Percentiles rank a stretch among this genome's conserved stretches.
These are phyloP conservation scores for Bryum argenteum DNA, from an alignment of 225 moss, liverwort and hornwort species.

Conservation along the genomic window DNA sequence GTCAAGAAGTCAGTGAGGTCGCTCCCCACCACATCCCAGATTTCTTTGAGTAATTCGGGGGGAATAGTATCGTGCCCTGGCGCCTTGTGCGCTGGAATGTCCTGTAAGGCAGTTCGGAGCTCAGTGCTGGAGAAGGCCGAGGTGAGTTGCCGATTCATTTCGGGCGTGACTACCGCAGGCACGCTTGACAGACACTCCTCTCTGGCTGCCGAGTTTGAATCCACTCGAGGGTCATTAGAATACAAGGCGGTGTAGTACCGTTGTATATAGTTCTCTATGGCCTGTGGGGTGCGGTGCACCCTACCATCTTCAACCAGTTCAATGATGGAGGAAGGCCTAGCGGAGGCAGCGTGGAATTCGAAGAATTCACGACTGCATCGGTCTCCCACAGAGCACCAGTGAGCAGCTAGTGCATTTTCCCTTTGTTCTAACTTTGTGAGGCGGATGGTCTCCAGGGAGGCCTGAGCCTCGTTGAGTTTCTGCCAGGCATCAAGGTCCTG, in stretches of 20 bases:
- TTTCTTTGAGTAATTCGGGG: background rate
- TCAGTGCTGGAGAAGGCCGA: background rate
- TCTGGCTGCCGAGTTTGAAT: background rate
- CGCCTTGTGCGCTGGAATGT: background rate
- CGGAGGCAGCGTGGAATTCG: no score
- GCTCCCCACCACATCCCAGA: background rate
- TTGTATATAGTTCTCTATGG: background rate
- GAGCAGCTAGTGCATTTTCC: no score
- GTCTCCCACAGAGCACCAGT: no score
- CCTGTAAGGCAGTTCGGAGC: background rate
- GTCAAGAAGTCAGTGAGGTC: background rate
- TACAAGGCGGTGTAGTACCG: background rate
- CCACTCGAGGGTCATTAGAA: background rate
- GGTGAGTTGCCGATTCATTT: background rate
- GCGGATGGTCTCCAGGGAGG: no score
- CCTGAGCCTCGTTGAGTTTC: no score
- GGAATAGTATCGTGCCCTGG: background rate
- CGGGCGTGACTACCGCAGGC: background rate
- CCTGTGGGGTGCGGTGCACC: background rate
- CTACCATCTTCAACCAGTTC: background rate
- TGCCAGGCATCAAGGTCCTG: no score
- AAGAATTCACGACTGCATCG: background rate
- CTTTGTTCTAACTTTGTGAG: no score
- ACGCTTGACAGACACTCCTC: background rate
- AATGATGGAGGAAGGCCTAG: background rate